phyloP scores from a whole-genome alignment of 2,329 filamentous ascomycete species.

The Beauveria sp. region DNA sequence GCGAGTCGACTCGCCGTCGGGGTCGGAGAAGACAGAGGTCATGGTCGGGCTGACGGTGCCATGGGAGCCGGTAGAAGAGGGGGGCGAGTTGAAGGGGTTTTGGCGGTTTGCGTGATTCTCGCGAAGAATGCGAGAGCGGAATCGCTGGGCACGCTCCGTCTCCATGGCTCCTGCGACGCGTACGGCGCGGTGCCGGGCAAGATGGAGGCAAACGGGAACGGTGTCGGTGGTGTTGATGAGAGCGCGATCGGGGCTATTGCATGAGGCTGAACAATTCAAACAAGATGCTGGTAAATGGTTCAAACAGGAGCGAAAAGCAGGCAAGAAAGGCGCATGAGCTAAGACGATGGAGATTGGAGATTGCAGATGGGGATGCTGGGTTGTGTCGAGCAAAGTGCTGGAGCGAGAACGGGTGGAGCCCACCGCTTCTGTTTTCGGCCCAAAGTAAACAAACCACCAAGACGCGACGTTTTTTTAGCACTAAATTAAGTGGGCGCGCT shows the following conservation, averaged over 20 bases:
- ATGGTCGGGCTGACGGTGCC: constrained; percentile 48
- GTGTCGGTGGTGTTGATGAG: not conserved
- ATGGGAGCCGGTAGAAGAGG: constrained; percentile 50
- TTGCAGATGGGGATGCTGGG: not conserved
- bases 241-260: not conserved
- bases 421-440: constrained; percentile 23
- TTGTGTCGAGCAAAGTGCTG: not conserved
- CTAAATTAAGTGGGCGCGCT: not conserved
- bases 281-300: constrained; percentile 1
- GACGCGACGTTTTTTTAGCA: not conserved
- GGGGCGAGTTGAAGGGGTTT: constrained; percentile 52
- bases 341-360: not conserved
- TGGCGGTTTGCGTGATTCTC: constrained; percentile 46
- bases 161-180: constrained; percentile 31
- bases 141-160: constrained; percentile 32
- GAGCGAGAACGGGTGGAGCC: constrained; percentile 12
- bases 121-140: constrained; percentile 41
- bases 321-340: constrained; percentile 3
- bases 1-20: constrained; percentile 47
- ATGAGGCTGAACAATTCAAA: constrained; percentile 6
- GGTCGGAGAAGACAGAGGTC: constrained; percentile 45
- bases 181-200: constrained; percentile 14
- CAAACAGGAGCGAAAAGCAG: not conserved
- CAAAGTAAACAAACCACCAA: constrained; percentile 28
- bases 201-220: not conserved